Conservation (phyloP, 2,329 filamentous ascomycete species). For the Botrytis deweyae region DNA sequence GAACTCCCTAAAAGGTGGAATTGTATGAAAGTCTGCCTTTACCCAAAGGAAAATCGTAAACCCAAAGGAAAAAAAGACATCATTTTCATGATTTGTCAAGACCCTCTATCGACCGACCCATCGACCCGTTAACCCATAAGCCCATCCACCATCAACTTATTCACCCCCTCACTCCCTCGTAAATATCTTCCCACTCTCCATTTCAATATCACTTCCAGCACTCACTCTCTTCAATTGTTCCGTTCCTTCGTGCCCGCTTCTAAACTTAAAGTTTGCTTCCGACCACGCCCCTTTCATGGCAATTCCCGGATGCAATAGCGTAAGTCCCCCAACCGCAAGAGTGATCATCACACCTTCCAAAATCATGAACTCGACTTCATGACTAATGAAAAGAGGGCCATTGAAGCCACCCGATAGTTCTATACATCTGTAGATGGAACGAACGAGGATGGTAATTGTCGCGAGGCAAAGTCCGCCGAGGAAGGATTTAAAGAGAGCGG, state of each 20-base stretch:
- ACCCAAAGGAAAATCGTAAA: background rate
- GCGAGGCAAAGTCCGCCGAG: constrained; percentile 50
- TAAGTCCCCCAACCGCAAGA: constrained; percentile 47
- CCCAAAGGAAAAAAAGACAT: background rate
- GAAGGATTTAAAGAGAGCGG: constrained; percentile 44
- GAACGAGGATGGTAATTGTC: constrained; percentile 56
- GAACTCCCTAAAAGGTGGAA: background rate
- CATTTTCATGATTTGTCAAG: background rate
- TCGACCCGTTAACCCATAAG: no score
- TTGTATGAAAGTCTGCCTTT: background rate
- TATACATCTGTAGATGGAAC: constrained; percentile 56
- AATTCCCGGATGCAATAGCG: constrained; percentile 45
- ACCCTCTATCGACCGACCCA: no score
- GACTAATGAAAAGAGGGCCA: constrained; percentile 49
- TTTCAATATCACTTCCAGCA: background rate
- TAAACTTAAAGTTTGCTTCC: constrained; percentile 27
- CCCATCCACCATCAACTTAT: background rate
- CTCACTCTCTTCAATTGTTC: background rate
- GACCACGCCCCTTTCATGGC: constrained; percentile 29
- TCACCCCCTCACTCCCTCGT: background rate
- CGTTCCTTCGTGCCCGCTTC: constrained; percentile 15
- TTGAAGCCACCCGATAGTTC: constrained; percentile 57
- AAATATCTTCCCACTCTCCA: background rate
- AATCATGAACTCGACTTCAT: constrained; percentile 48
- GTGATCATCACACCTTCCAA: constrained; percentile 50